Evolutionary conservation across 202 grass and related monocot genomes (phyloP), one percentile per base, ranked within the genome.

Genomic region (Schoenoplectus tabernaemontani): DNA sequence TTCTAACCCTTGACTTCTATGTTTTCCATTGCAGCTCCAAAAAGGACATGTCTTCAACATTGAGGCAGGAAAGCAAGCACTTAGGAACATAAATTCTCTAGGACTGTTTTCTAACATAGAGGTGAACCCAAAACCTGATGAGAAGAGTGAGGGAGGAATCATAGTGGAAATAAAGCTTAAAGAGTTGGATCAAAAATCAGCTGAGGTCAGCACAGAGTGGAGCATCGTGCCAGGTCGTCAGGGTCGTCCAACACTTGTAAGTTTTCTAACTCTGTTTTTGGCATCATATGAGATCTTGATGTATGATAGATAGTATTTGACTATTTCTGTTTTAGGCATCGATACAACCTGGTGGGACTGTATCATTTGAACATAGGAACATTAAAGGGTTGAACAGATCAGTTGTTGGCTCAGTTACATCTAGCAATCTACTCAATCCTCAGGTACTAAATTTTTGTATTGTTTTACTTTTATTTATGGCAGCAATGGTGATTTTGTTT

Each of bases 111-210:
- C 94, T 74, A 97, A 97, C 62, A 97, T 97, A 68, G 94, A 97
- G 83, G 91, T 94, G 77, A 97, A 94, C 80, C 95, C 91, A 78
- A 91, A 92, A 50, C 86, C 86, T 46, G 91, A 94, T 87, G 89
- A 94, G 69, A 94, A 89, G 64, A 97, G 89, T 37, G 91, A 97
- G 85, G 91, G 91, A 61, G 91, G 95, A 39, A 97, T 94, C 48
- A 93, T 97, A 59, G 95, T 97, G 65, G 95, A 97, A 90, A 93
- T 97, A 83, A 97, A 97, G 81, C 91, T 97, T 30, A 94, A 93
- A 78, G 95, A 97, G 82, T 43, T 97, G 83, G 95, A 97, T 43
- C 91, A 90, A 72, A 94, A 97, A 73, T 94, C 95, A 78, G 95
- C 95, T 73, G 91, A 97, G 91, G 91, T 97, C 81, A 97, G 91